Evolutionary conservation across 768 basidiomycete genomes (phyloP).

Genomic region (Lentinula guzmanii): DNA sequence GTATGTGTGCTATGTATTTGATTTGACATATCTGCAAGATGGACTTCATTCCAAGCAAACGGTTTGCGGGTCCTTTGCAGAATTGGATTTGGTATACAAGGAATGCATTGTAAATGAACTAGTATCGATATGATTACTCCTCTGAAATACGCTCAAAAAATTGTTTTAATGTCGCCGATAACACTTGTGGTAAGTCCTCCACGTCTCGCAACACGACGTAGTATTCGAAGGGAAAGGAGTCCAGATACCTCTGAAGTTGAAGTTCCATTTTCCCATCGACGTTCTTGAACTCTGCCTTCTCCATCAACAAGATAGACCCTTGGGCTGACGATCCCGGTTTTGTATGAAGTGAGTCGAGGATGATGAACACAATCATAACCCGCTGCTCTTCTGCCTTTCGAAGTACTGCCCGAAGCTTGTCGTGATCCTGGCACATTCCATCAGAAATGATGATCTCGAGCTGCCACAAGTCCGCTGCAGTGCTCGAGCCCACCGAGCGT

Average conservation of each 20-base stretch:
- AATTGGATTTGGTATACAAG: neutral
- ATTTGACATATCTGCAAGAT: neutral
- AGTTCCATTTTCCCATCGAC: constrained; percentile 81
- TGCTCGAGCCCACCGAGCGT: constrained; percentile 50
- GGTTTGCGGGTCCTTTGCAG: too few species aligned
- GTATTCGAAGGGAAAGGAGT: constrained; percentile 97
- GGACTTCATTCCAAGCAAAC: too few species aligned
- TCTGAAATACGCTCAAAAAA: constrained; percentile 86
- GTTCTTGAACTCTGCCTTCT: constrained; percentile 82
- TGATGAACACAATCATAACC: constrained; percentile 94
- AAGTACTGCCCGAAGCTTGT: constrained; percentile 70
- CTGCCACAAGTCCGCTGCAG: constrained; percentile 89
- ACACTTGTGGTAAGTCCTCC: constrained; percentile 85
- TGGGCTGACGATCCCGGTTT: constrained; percentile 19
- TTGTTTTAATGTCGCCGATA: constrained; percentile 84
- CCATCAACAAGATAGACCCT: constrained; percentile 89
- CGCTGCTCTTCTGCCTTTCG: constrained; percentile 84
- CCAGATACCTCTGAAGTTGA: constrained; percentile 83
- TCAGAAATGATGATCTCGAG: constrained; percentile 98
- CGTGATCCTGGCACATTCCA: constrained; percentile 97
- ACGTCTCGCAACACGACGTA: constrained; percentile 90
- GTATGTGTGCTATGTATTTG: neutral
- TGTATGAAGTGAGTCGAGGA: constrained; percentile 82
- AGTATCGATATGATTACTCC: constrained; percentile 25
- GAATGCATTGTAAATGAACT: neutral